Evolutionary conservation across 306 rosid species (phyloP), one percentile per base, ranked within the genome.

Genomic region (Malus orientalis): DNA sequence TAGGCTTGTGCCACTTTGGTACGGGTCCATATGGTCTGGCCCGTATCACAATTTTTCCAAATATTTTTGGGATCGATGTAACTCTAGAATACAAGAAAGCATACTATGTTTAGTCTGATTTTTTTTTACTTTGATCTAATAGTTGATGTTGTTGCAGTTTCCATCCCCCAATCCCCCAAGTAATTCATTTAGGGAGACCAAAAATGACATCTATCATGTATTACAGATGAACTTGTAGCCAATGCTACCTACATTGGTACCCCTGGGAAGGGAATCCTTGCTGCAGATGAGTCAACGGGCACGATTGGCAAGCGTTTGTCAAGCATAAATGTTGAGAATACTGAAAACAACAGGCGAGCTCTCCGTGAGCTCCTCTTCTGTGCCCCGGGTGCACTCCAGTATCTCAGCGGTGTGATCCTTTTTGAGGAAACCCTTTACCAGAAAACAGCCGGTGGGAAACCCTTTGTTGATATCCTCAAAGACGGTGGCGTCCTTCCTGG

Each of bases 221-320:
- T 49, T 85, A 74, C 83, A 89, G 91, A 87, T 45, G 93, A 89
- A 86, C 89, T 89, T 44, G 87, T 87, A 63, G 83, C 78, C 49
- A 89, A 87, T 80, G 91, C 93, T 67, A 79, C 93, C 73, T 87
- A 89, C 85, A 87, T 89, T 55, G 91, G 87, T 49, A 84, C 85
- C 53, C 93, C 90, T 2, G 89, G 93, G 33, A 89, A 87, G 88
- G 93, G 93, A 62, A 89, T 89, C 66, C 88, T 89, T 25, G 91
- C 90, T 20, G 91, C 91, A 32, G 93, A 89, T 81, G 91, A 89
- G 54, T 85, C 91, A 29, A 87, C 91, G 1, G 90, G 91, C 16
- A 87, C 91, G 60, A 89, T 89, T 62, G 91, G 91, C 19, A 89
- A 89, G 84, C 86, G 90, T 57, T 63, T 89, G 11, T 38, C 87